phyloP scores from a whole-genome alignment of 306 rosid species.

The Fragaria ananassa region DNA sequence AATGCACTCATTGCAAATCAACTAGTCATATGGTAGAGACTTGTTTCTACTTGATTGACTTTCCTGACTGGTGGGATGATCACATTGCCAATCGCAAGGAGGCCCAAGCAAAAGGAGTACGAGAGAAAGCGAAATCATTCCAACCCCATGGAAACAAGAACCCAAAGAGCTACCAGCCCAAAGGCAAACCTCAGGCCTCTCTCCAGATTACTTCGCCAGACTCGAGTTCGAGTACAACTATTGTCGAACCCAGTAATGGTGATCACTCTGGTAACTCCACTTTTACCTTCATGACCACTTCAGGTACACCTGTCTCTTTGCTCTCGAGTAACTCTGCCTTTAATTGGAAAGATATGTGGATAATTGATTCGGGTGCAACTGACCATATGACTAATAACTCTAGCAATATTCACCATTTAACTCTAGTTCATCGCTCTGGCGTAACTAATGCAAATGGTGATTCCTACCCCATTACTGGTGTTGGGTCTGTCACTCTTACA shows the following conservation, averaged over 20 bases:
- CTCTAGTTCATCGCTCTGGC: background rate
- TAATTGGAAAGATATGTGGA: background rate
- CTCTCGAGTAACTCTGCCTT: background rate
- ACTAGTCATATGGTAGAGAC: too few species aligned
- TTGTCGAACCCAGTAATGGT: too few species aligned
- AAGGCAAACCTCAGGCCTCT: too few species aligned
- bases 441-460: background rate
- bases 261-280: background rate
- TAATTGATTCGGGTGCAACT: background rate
- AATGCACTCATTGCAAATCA: too few species aligned
- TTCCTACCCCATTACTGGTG: background rate
- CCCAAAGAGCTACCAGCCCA: too few species aligned
- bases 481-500: background rate
- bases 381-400: background rate
- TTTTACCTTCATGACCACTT: background rate
- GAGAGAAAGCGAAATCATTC: too few species aligned
- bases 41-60: too few species aligned
- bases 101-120: too few species aligned
- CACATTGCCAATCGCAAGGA: too few species aligned
- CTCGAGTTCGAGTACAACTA: background rate
- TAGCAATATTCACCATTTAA: background rate
- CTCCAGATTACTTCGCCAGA: background rate
- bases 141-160: too few species aligned
- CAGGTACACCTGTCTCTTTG: background rate
- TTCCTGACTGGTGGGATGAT: too few species aligned